phyloP scores from a whole-genome alignment of 345 rosid species.

The Camelina sativa region DNA sequence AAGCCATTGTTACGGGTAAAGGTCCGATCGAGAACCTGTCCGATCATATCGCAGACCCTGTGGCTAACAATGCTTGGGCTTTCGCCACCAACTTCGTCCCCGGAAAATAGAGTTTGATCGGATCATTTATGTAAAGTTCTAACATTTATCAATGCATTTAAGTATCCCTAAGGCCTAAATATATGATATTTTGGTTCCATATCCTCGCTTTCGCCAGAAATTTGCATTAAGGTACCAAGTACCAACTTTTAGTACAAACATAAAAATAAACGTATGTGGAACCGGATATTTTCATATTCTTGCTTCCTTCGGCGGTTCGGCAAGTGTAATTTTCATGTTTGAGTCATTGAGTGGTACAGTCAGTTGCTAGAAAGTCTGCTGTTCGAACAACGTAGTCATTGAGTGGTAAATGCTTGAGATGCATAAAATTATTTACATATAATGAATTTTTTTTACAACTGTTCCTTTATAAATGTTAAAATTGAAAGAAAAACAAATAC shows the following conservation, averaged over 20 bases:
- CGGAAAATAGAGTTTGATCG: constrained; percentile 45
- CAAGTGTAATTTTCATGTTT: not conserved
- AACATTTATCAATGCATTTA: not conserved
- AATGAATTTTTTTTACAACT: not conserved
- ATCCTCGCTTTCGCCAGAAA: constrained; percentile 6
- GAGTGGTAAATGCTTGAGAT: not conserved
- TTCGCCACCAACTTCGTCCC: constrained; percentile 58
- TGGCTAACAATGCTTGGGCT: constrained; percentile 58
- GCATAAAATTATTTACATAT: not conserved
- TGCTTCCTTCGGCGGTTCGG: too few species aligned
- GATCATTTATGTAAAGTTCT: not conserved
- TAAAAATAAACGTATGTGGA: not conserved
- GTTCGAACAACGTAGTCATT: too few species aligned
- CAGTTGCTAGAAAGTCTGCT: not conserved
- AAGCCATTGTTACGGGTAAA: constrained; percentile 57
- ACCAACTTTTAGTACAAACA: not conserved
- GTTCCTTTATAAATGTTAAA: not conserved
- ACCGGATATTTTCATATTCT: too few species aligned
- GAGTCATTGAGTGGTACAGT: not conserved
- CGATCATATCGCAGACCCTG: constrained; percentile 55
- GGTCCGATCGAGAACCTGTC: constrained; percentile 53
- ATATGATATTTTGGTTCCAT: not conserved
- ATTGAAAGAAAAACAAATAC: not conserved
- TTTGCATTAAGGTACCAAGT: not conserved
- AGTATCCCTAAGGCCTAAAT: not conserved